Evolutionary conservation across 345 rosid species (phyloP).

Genomic region (Carallia brachiata): DNA sequence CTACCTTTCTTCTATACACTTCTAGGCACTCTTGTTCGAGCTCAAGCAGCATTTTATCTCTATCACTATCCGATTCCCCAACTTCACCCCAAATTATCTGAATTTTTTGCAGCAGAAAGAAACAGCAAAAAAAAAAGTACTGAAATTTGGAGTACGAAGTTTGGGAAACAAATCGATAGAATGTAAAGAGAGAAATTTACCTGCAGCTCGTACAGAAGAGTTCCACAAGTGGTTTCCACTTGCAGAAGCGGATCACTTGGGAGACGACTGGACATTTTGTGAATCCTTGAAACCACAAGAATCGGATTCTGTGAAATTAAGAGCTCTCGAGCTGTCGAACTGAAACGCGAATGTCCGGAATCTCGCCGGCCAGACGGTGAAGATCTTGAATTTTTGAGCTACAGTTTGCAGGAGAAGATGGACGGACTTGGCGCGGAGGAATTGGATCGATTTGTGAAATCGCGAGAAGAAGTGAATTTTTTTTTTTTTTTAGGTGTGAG

Average conservation of each 20-base stretch:
- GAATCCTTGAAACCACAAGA: slow-evolving; percentile 8
- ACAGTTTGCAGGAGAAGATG: no score
- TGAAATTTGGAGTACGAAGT: background rate
- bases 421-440: no score
- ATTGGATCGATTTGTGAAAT: no score
- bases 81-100: slow-evolving; percentile 98
- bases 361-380: no score
- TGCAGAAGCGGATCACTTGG: slow-evolving; percentile 53
- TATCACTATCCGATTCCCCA: slow-evolving; percentile 80
- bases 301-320: no score
- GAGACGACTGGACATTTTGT: slow-evolving; percentile 40
- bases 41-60: slow-evolving; percentile 86
- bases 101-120: background rate
- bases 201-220: slow-evolving; percentile 87
- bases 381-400: no score
- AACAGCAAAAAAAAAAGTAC: background rate
- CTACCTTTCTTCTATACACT: slow-evolving; percentile 92
- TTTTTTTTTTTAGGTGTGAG: no score
- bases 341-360: no score
- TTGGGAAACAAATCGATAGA: background rate
- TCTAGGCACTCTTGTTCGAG: slow-evolving; percentile 93
- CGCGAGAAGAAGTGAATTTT: no score
- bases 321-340: no score
- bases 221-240: slow-evolving; percentile 78
- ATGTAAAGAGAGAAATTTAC: slow-evolving; percentile 24